These are phyloP conservation scores for Aegilops longissima DNA, from an alignment of 176 grass and related monocot species.

Conservation along the genomic window DNA sequence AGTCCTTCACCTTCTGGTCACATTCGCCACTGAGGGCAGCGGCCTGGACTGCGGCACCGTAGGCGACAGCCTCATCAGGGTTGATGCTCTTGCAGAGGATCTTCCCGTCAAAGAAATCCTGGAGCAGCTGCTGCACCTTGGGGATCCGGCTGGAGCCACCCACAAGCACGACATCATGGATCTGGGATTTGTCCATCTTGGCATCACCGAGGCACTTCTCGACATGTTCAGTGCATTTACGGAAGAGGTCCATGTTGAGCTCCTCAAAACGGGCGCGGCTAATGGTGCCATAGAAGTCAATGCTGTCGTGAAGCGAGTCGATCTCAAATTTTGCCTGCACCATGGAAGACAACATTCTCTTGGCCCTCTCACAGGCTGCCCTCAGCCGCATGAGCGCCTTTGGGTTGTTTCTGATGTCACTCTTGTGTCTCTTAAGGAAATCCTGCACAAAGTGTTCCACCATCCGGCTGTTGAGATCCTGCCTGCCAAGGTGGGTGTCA, in stretches of 20 bases:
- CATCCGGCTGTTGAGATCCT: conserved; percentile 13
- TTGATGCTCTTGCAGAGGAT: background rate
- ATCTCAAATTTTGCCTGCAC: conserved; percentile 15
- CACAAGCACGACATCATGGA: conserved; percentile 69
- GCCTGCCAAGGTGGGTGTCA: conserved; percentile 5
- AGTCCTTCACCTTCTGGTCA: conserved; percentile 29
- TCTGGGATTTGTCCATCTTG: conserved; percentile 16
- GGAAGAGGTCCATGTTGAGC: conserved; percentile 1
- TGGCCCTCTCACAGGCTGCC: background rate
- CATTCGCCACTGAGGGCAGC: conserved; percentile 31
- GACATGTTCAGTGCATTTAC: conserved; percentile 9
- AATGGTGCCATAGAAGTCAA: background rate
- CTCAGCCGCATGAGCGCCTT: conserved; percentile 8
- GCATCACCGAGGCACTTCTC: background rate
- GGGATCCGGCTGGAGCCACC: conserved; percentile 75
- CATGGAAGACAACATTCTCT: conserved; percentile 14
- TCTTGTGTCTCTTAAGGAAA: conserved; percentile 14
- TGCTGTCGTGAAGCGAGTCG: background rate
- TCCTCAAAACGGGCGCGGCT: background rate
- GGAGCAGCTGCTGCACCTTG: conserved; percentile 82
- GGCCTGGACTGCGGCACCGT: conserved; percentile 55
- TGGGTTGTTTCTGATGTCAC: conserved; percentile 7
- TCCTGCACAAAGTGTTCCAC: conserved; percentile 16
- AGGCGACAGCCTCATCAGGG: conserved; percentile 28
- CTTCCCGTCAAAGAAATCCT: conserved; percentile 77